A percentile compares a stretch with the other conserved stretches of the same genome.
phyloP scores from a whole-genome alignment of 345 rosid genomes.

The Jatropha curcas region DNA sequence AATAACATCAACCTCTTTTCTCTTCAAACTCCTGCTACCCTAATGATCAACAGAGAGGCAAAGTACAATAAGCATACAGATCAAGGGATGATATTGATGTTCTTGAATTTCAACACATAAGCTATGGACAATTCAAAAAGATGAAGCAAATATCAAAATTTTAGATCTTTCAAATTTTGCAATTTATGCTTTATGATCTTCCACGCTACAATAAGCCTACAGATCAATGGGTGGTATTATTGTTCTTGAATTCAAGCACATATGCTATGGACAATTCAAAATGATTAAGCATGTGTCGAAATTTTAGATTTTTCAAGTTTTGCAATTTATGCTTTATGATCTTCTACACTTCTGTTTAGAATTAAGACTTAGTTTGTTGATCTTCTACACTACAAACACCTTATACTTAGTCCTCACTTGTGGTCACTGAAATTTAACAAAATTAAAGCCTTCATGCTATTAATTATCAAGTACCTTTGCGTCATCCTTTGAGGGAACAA shows the following conservation, averaged over 20 bases:
- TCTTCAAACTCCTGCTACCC: constrained; percentile 59
- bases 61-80: background rate
- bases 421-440: constrained; percentile 3
- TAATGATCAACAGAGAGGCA: constrained; percentile 26
- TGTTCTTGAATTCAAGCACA: too few species aligned
- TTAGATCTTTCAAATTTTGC: background rate
- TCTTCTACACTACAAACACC: background rate
- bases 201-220: background rate
- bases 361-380: background rate
- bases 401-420: background rate
- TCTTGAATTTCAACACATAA: background rate
- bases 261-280: too few species aligned
- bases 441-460: background rate
- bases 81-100: background rate
- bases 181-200: background rate
- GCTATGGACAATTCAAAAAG: background rate
- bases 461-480: constrained; percentile 48
- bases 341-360: too few species aligned
- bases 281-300: too few species aligned
- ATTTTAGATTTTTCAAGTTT: too few species aligned
- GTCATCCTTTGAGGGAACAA: constrained; percentile 25
- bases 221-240: too few species aligned
- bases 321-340: too few species aligned
- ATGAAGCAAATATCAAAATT: background rate
- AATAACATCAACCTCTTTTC: constrained; percentile 43